These are phyloP conservation scores for Sugiyamaella neomexicana DNA, from an alignment of 1,139 yeast genomes.

Conservation along the genomic window DNA sequence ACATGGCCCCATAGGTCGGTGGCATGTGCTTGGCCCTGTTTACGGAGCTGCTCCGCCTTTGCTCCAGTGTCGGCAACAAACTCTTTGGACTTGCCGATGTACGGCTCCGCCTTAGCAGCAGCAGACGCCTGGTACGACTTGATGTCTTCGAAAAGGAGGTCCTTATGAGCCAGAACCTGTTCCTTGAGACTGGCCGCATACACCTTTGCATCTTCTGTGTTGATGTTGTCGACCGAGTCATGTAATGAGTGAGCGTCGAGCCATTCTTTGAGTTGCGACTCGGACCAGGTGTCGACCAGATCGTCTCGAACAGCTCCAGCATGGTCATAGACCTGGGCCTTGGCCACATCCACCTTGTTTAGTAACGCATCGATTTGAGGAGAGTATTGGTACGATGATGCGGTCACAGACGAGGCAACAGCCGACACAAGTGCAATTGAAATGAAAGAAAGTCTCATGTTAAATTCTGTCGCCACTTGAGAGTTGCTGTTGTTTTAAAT, in stretches of 20 bases:
- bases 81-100: conserved; percentile 29
- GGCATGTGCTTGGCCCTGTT: conserved; percentile 9
- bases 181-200: conserved; percentile 43
- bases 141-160: conserved; percentile 30
- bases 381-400: background rate
- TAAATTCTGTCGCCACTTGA: background rate
- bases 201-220: conserved; percentile 21
- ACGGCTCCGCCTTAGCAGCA: conserved; percentile 29
- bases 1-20: background rate
- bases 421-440: conserved; percentile 1
- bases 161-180: conserved; percentile 43
- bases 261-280: conserved; percentile 51
- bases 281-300: conserved; percentile 51
- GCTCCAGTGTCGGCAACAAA: conserved; percentile 25
- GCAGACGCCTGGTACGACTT: conserved; percentile 26
- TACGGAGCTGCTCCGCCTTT: conserved; percentile 5
- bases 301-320: conserved; percentile 49
- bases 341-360: conserved; percentile 47
- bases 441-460: conserved; percentile 10
- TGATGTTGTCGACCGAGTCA: conserved; percentile 37
- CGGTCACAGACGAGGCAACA: background rate
- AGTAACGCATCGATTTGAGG: conserved; percentile 45
- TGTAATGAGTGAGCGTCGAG: conserved; percentile 47
- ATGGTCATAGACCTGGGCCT: conserved; percentile 44
- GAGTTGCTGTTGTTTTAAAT: background rate